Conservation (phyloP, 345 rosid genomes). For the Tarenaya hassleriana region DNA sequence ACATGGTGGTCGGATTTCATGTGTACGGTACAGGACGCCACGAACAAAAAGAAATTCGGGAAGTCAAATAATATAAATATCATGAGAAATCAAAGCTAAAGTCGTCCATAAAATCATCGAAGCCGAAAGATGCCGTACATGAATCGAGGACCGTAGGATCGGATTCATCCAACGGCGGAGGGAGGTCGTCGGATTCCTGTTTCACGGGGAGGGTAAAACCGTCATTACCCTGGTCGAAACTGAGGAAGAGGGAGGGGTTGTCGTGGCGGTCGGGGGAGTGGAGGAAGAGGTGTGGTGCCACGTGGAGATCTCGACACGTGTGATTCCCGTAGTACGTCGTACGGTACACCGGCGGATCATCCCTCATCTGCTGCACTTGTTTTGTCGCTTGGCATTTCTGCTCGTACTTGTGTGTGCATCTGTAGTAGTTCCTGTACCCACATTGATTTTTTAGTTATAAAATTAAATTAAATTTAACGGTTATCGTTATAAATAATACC, state of each 20-base stretch:
- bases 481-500: too few relatives aligned
- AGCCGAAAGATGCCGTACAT: too few relatives aligned
- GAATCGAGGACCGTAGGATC: too few relatives aligned
- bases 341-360: slow-evolving; percentile 19
- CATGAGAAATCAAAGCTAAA: too few relatives aligned
- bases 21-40: too few relatives aligned
- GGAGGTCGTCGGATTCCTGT: too few relatives aligned
- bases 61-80: too few relatives aligned
- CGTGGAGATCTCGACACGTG: slow-evolving; percentile 13
- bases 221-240: neutral
- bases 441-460: neutral
- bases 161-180: too few relatives aligned
- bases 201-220: neutral
- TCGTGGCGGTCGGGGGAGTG: neutral
- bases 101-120: too few relatives aligned
- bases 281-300: neutral
- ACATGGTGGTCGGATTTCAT: too few relatives aligned
- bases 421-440: slow-evolving; percentile 32
- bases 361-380: slow-evolving; percentile 28
- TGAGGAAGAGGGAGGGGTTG: neutral
- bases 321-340: slow-evolving; percentile 31
- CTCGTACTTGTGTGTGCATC: slow-evolving; percentile 35
- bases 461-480: too few relatives aligned
- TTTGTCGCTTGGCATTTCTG: slow-evolving; percentile 34
- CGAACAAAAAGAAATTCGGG: too few relatives aligned